Percentiles rank a stretch among this genome's conserved stretches.
Conservation (phyloP, 2,329 filamentous ascomycete genomes). For the Thielaviopsis ethacetica region DNA sequence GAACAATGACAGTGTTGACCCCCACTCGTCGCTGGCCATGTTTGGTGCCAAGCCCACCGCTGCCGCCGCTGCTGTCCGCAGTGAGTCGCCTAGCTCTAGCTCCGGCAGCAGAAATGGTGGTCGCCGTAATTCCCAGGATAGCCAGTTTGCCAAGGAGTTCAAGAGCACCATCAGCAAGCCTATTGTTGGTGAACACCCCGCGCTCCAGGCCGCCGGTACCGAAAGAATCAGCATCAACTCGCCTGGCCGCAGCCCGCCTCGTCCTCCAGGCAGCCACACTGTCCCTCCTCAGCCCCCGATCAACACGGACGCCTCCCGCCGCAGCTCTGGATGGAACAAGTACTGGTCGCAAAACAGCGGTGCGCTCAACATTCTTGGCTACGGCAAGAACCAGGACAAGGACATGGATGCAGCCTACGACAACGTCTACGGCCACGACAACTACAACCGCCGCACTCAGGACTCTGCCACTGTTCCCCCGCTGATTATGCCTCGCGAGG, state of each 20-base stretch:
- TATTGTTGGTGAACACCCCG: slow-evolving; percentile 26
- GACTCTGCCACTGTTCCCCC: slow-evolving; percentile 57
- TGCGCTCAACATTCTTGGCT: slow-evolving; percentile 48
- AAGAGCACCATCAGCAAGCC: slow-evolving; percentile 48
- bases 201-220: neutral
- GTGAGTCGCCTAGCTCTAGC: neutral
- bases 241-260: slow-evolving; percentile 8
- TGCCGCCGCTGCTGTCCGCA: neutral
- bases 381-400: slow-evolving; percentile 35
- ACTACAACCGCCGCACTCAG: slow-evolving; percentile 36
- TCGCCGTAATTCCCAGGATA: slow-evolving; percentile 30
- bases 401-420: slow-evolving; percentile 28
- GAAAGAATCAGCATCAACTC: slow-evolving; percentile 9
- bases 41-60: slow-evolving; percentile 5
- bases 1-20: slow-evolving; percentile 1
- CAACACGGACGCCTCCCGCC: slow-evolving; percentile 28
- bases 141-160: slow-evolving; percentile 44
- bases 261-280: slow-evolving; percentile 3
- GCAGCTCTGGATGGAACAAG: slow-evolving; percentile 60
- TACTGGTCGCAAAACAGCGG: slow-evolving; percentile 59
- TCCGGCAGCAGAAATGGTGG: slow-evolving; percentile 37
- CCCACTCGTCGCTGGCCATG: slow-evolving; percentile 8
- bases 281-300: slow-evolving; percentile 12
- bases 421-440: slow-evolving; percentile 28
- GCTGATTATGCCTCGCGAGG: slow-evolving; percentile 41